Base-by-base conservation (phyloP, 495 filamentous ascomycete genomes). In the Trichocladium antarcticum region DNA sequence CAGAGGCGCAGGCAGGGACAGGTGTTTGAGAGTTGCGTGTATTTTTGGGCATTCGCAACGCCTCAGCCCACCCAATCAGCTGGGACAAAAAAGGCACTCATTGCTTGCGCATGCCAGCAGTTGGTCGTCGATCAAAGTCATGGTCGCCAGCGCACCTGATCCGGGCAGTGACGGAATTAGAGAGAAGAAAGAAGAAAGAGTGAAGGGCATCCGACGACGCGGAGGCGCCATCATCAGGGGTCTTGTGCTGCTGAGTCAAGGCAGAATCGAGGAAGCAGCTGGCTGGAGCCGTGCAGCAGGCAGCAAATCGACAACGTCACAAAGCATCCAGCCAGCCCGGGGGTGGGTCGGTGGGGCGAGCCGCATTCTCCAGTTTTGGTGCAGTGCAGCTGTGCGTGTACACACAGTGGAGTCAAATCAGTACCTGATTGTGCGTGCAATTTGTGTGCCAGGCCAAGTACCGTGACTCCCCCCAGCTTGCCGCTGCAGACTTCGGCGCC, bases 221-320 rank as follows among this genome's bases (percentile, higher is more conserved):
- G n/a, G n/a, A n/a, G n/a, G n/a, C n/a, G n/a, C 24, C 24, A 8
- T 27, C 24, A 27, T 27, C 24, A 8, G 24, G 24, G 8, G 24
- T 8, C 8, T n/a, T n/a, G n/a, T n/a, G n/a, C 4, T 27, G 24
- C 24, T 27, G 24, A 27, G 24, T 19, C 35, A 16, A 15, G 11
- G 16, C 35, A 17, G 11, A 17, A 37, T 4, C 35, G 1, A 19
- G 11, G 31, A 35, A 49, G 15, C 17, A 42, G 44, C 34, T 11
- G 39, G 41, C 37, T 36, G 24, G n/a, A 39, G n/a, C n/a, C 24
- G 37, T 17, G 42, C 47, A 48, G 35, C 54, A 64, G 61, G 61
- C 61, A 64, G 53, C 61, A 62, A 59, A 54, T 60, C 51, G 60
- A 62, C 57, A 64, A 64, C 61, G 61, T 64, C 61, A 62, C 57